phyloP scores from a whole-genome alignment of 805 yeast species.

The Candida ovalis region DNA sequence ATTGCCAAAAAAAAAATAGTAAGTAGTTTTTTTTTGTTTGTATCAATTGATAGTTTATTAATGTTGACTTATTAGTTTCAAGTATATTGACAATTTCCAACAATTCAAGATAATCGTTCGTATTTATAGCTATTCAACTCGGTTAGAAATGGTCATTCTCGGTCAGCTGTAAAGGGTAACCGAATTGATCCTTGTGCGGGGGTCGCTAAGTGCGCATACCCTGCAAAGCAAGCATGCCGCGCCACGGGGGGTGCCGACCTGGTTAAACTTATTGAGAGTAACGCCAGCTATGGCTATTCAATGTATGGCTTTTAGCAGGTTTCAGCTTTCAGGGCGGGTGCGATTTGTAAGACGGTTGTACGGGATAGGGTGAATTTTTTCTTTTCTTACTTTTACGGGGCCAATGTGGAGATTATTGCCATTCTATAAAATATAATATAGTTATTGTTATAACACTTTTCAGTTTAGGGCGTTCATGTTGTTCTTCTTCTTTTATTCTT shows the following conservation, averaged over 20 bases:
- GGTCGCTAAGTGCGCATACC: neutral
- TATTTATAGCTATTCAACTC: neutral
- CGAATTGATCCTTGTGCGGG: neutral
- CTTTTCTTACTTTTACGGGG: too few species aligned
- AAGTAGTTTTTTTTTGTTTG: too few species aligned
- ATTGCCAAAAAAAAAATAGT: too few species aligned
- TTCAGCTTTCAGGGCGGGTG: neutral
- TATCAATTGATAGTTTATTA: neutral
- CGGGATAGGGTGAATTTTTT: neutral
- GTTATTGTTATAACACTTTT: too few species aligned
- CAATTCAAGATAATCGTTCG: neutral
- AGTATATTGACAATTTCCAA: neutral
- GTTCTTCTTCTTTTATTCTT: too few species aligned
- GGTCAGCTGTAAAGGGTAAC: neutral
- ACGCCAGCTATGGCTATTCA: too few species aligned
- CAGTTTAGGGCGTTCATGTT: too few species aligned
- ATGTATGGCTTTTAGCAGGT: too few species aligned
- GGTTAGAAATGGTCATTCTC: neutral
- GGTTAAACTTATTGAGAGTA: too few species aligned
- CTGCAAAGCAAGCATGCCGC: neutral
- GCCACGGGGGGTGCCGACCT: too few species aligned
- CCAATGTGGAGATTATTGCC: too few species aligned
- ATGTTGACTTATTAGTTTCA: neutral
- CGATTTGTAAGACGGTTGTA: neutral
- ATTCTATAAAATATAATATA: too few species aligned